phyloP scores from a whole-genome alignment of 2,329 filamentous ascomycete species.

The Monosporascus sp. region DNA sequence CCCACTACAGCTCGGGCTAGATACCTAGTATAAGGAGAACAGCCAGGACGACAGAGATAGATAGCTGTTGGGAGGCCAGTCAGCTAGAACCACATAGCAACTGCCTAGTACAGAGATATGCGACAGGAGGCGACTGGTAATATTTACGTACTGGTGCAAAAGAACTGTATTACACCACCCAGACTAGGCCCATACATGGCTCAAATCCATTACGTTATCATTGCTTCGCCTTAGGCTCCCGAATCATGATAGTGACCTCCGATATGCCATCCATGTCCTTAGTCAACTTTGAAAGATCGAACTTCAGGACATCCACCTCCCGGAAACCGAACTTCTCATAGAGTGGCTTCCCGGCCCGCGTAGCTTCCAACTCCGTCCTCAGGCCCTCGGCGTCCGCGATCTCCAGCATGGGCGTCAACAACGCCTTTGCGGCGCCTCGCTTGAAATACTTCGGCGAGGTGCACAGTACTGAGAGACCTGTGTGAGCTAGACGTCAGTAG shows the following conservation, averaged over 20 bases:
- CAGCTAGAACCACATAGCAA: too few species aligned
- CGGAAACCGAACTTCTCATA: constrained; percentile 34
- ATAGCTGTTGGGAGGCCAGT: too few species aligned
- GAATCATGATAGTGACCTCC: constrained; percentile 23
- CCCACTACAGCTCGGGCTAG: too few species aligned
- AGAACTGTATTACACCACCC: too few species aligned
- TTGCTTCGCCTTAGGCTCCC: constrained; percentile 15
- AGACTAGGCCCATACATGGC: too few species aligned
- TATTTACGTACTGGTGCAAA: too few species aligned
- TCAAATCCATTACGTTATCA: background rate
- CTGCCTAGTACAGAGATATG: too few species aligned
- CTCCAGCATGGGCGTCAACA: constrained; percentile 30
- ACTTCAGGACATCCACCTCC: constrained; percentile 26
- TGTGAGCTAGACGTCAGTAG: background rate
- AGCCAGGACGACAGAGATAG: too few species aligned
- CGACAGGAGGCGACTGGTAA: too few species aligned
- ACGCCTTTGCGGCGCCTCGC: constrained; percentile 28
- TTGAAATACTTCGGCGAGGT: constrained; percentile 30
- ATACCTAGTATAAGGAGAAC: too few species aligned
- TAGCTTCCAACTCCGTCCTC: constrained; percentile 34
- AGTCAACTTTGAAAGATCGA: constrained; percentile 17
- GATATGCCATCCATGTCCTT: constrained; percentile 9
- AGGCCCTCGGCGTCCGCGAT: constrained; percentile 29
- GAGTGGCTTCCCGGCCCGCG: constrained; percentile 27
- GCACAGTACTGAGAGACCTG: constrained; percentile 32